Evolutionary conservation across 306 rosid species (phyloP).

Genomic region (Cicer pinnatifidum): DNA sequence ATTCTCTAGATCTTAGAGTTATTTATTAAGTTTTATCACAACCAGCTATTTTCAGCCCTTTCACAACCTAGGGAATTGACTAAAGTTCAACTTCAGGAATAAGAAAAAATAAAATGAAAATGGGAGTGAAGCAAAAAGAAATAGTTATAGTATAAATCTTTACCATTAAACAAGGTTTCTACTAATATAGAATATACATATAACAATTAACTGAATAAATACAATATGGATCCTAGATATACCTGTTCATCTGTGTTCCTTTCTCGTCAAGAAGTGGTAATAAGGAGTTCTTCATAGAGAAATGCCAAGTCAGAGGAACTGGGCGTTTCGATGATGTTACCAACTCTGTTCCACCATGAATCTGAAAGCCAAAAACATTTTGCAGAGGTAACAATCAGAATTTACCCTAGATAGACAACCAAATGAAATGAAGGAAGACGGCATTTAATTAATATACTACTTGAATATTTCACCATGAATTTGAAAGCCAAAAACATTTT

Average conservation of each 20-base stretch:
- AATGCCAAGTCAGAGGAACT: conserved; percentile 95
- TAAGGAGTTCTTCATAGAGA: conserved; percentile 73
- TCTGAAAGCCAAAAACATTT: conserved; percentile 57
- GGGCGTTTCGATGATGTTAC: conserved; percentile 92
- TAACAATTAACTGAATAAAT: conserved; percentile 37
- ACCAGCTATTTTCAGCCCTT: conserved; percentile 11
- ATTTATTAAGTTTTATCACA: conserved; percentile 9
- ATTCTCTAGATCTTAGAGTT: neutral
- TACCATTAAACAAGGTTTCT: conserved; percentile 7
- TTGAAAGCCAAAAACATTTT: conserved; percentile 49
- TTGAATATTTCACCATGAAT: conserved; percentile 66
- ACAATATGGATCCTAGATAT: conserved; percentile 32
- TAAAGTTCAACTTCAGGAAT: conserved; percentile 6
- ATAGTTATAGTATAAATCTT: conserved; percentile 8
- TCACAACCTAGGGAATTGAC: neutral
- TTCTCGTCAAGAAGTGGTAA: conserved; percentile 84
- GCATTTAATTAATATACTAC: neutral
- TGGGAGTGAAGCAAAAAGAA: conserved; percentile 34
- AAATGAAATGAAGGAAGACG: conserved; percentile 31
- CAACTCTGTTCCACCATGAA: conserved; percentile 91
- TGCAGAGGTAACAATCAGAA: conserved; percentile 20
- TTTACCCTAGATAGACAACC: conserved; percentile 8
- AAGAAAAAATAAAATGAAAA: conserved; percentile 12
- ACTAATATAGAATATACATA: conserved; percentile 23
- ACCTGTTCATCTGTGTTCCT: conserved; percentile 88